Evolutionary conservation across 805 yeast genomes (phyloP).

Genomic region (Schwanniomyces occidentalis): DNA sequence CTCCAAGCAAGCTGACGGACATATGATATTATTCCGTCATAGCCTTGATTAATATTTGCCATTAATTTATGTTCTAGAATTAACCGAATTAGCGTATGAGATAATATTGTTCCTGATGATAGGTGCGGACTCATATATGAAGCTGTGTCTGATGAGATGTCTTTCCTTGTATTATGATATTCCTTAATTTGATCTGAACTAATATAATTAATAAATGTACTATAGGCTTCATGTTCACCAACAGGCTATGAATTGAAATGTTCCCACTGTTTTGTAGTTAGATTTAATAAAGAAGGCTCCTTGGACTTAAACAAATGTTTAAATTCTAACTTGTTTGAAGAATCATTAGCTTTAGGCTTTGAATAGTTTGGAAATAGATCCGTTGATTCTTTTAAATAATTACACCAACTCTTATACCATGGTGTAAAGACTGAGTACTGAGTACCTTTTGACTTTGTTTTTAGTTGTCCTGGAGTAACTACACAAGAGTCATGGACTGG

Average conservation of each 20-base stretch:
- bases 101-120: constrained; percentile 47
- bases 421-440: constrained; percentile 47
- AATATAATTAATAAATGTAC: constrained; percentile 18
- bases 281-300: constrained; percentile 7
- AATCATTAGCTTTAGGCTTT: constrained; percentile 1
- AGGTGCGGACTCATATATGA: constrained; percentile 49
- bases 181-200: constrained; percentile 21
- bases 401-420: constrained; percentile 42
- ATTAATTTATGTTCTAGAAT: constrained; percentile 26
- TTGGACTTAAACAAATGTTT: constrained; percentile 6
- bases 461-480: constrained; percentile 39
- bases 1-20: constrained; percentile 60
- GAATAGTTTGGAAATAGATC: constrained; percentile 3
- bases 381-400: constrained; percentile 20
- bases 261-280: constrained; percentile 4
- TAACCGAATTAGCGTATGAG: constrained; percentile 37
- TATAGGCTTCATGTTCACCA: constrained; percentile 36
- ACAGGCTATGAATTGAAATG: constrained; percentile 3
- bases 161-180: constrained; percentile 35
- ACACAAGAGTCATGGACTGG: constrained; percentile 42
- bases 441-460: constrained; percentile 35
- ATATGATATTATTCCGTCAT: constrained; percentile 42
- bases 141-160: constrained; percentile 26
- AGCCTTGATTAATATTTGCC: constrained; percentile 23
- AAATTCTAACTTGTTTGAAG: constrained; percentile 1